Percentiles rank a stretch among this genome's conserved stretches.
phyloP scores from a whole-genome alignment of 257 asterid genomes.

The Lithospermum erythrorhizon region DNA sequence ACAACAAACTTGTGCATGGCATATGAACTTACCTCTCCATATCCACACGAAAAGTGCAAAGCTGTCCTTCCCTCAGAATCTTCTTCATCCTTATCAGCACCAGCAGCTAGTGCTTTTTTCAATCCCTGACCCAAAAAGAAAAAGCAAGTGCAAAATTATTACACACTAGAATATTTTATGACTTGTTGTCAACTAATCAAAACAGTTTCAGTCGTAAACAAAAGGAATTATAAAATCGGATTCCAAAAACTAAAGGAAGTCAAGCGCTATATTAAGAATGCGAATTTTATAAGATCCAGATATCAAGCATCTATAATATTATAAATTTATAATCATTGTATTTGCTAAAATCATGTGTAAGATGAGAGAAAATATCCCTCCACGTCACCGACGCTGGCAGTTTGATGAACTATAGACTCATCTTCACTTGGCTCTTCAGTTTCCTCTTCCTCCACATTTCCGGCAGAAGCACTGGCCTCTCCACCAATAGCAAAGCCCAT shows the following conservation, averaged over 20 bases:
- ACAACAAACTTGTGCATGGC: neutral
- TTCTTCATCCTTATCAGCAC: constrained; percentile 94
- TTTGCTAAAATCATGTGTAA: too few relatives aligned
- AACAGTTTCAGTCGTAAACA: too few relatives aligned
- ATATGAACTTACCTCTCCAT: constrained; percentile 66
- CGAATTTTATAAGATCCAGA: too few relatives aligned
- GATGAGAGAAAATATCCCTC: constrained; percentile 34
- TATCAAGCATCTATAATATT: too few relatives aligned
- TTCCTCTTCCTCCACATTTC: constrained; percentile 51
- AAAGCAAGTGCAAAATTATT: neutral
- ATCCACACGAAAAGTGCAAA: constrained; percentile 98
- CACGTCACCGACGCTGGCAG: constrained; percentile 83
- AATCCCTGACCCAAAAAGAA: constrained; percentile 38
- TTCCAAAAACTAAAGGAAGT: too few relatives aligned
- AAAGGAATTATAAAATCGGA: too few relatives aligned
- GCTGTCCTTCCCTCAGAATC: constrained; percentile 99
- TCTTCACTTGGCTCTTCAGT: constrained; percentile 71
- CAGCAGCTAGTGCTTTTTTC: constrained; percentile 71
- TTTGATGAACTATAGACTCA: constrained; percentile 77
- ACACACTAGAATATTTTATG: neutral
- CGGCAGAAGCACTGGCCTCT: constrained; percentile 57
- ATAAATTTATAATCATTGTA: too few relatives aligned
- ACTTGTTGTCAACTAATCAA: too few relatives aligned
- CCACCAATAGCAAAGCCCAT: constrained; percentile 82
- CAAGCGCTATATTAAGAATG: too few relatives aligned